These are phyloP conservation scores for Cladosporium sp. DNA, from an alignment of 2,329 filamentous ascomycete genomes.

Conservation along the genomic window DNA sequence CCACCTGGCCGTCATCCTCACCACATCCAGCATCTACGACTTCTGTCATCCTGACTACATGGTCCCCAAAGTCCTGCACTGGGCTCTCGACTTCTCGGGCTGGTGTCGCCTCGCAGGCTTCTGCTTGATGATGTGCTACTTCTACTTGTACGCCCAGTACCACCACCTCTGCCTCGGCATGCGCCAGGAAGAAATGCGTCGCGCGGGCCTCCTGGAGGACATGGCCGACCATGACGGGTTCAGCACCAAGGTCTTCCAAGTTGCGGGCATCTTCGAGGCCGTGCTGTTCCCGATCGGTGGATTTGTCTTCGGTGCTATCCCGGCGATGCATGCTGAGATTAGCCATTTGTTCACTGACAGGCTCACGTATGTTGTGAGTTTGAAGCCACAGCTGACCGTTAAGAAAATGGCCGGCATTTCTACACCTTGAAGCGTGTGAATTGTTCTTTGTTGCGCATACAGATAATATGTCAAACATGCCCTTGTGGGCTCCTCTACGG, in stretches of 20 bases:
- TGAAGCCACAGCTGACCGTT: slow-evolving; percentile 50
- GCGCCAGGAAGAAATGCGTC: slow-evolving; percentile 63
- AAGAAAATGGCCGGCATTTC: slow-evolving; percentile 5
- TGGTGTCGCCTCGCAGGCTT: slow-evolving; percentile 59
- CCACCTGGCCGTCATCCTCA: slow-evolving; percentile 61
- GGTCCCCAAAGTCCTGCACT: slow-evolving; percentile 52
- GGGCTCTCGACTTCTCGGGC: slow-evolving; percentile 59
- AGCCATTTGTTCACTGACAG: slow-evolving; percentile 67
- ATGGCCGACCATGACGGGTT: slow-evolving; percentile 42
- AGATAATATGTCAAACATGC: no score
- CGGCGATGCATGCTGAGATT: slow-evolving; percentile 63
- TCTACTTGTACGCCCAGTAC: slow-evolving; percentile 65
- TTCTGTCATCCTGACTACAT: slow-evolving; percentile 49
- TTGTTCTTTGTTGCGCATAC: neutral
- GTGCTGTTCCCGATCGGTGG: slow-evolving; percentile 63
- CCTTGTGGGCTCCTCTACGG: no score
- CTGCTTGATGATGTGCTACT: slow-evolving; percentile 58
- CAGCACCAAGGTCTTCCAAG: slow-evolving; percentile 23
- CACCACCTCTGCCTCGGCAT: slow-evolving; percentile 58
- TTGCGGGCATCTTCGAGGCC: slow-evolving; percentile 57
- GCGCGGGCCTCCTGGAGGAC: slow-evolving; percentile 59
- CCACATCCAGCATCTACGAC: slow-evolving; percentile 59
- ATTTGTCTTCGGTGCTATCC: slow-evolving; percentile 64
- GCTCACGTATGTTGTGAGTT: slow-evolving; percentile 67
- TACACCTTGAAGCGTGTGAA: slow-evolving; percentile 4